phyloP scores from a whole-genome alignment of 495 filamentous ascomycete genomes.

The Penicillium maclennaniae region DNA sequence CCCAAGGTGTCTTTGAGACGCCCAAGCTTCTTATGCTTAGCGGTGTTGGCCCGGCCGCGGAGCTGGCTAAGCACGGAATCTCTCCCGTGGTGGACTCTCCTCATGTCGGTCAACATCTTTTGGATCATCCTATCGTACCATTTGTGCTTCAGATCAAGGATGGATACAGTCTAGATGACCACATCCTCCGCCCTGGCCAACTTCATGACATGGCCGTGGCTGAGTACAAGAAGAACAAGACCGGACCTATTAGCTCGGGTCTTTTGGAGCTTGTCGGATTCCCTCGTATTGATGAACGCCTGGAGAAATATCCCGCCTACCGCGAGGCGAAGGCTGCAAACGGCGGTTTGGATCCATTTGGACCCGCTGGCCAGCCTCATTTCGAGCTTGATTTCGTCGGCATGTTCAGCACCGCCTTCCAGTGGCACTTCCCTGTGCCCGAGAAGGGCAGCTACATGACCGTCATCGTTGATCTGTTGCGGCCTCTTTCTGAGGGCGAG shows the following conservation, averaged over 20 bases:
- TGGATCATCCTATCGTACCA: slow-evolving; percentile 54
- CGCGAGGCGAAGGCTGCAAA: slow-evolving; percentile 45
- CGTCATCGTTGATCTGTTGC: slow-evolving; percentile 58
- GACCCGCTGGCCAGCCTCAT: slow-evolving; percentile 57
- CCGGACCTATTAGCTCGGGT: slow-evolving; percentile 49
- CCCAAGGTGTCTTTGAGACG: slow-evolving; percentile 41
- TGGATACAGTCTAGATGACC: slow-evolving; percentile 49
- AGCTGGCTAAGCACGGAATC: slow-evolving; percentile 50
- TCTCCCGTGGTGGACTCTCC: slow-evolving; percentile 41
- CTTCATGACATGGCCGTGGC: slow-evolving; percentile 41
- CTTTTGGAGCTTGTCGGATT: slow-evolving; percentile 55
- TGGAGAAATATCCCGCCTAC: slow-evolving; percentile 48
- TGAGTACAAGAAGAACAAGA: slow-evolving; percentile 44
- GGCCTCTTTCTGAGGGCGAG: slow-evolving; percentile 48
- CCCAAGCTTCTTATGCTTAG: slow-evolving; percentile 49
- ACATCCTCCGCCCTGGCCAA: slow-evolving; percentile 49
- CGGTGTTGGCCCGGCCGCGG: slow-evolving; percentile 38
- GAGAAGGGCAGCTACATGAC: slow-evolving; percentile 47
- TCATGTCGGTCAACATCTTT: slow-evolving; percentile 54
- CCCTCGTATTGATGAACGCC: slow-evolving; percentile 51
- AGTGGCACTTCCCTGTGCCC: slow-evolving; percentile 58
- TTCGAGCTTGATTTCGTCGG: slow-evolving; percentile 64
- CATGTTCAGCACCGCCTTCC: slow-evolving; percentile 59
- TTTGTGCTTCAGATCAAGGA: slow-evolving; percentile 55
- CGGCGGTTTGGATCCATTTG: slow-evolving; percentile 54